Conservation (phyloP, 75 land plant genomes). For the Gnetum montanum region DNA sequence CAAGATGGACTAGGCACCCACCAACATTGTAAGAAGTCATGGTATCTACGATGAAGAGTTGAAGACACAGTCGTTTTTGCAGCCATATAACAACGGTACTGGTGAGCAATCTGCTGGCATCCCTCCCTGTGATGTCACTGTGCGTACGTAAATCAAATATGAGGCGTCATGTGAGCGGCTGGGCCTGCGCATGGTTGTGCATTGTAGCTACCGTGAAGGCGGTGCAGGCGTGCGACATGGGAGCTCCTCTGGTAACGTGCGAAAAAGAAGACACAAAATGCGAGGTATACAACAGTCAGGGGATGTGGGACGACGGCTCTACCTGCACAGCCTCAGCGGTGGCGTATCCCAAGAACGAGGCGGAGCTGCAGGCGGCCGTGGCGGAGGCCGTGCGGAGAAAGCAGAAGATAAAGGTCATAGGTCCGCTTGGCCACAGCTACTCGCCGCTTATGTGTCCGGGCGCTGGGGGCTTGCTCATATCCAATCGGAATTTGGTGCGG, state of each 20-base stretch:
- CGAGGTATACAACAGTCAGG: neutral
- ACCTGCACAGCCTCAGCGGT: neutral
- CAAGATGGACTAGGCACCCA: too few relatives aligned
- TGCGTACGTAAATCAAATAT: too few relatives aligned
- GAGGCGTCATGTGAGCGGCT: too few relatives aligned
- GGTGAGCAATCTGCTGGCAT: too few relatives aligned
- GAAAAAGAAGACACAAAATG: neutral
- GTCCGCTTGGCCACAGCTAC: slow-evolving; percentile 15
- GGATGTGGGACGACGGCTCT: neutral
- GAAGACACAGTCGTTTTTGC: too few relatives aligned
- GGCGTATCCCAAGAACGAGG: neutral
- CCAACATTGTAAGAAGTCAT: too few relatives aligned
- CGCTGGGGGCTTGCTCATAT: slow-evolving; percentile 14
- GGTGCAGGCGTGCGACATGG: neutral
- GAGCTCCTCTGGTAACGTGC: neutral
- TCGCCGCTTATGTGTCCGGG: slow-evolving; percentile 19
- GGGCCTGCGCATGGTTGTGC: too few relatives aligned
- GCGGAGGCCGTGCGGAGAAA: neutral
- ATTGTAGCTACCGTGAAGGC: neutral
- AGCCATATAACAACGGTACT: too few relatives aligned
- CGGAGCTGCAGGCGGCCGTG: neutral
- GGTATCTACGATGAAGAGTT: too few relatives aligned
- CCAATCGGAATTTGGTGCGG: slow-evolving; percentile 13
- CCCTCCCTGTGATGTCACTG: too few relatives aligned
- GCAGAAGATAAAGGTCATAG: slow-evolving; percentile 25